Base-by-base conservation (phyloP, 2,329 filamentous ascomycete species). In the Aureobasidium sp. region DNA sequence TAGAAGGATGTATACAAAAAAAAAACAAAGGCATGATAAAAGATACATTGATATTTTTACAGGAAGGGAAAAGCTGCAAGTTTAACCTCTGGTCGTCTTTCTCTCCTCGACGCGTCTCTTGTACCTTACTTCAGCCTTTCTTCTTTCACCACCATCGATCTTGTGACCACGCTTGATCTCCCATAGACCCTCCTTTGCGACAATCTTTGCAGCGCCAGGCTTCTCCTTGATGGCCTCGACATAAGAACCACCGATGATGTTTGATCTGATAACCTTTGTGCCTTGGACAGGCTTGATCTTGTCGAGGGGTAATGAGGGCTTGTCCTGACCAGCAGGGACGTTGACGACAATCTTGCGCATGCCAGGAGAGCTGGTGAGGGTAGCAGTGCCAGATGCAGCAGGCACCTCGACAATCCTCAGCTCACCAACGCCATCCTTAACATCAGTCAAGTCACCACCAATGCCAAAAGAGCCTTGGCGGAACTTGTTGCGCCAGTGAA, bases 71-170 rank as follows among this genome's bases (percentile, higher is more conserved):
- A 39, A 48, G 8, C 43, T 43, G 29, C 26, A 37, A 15, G 37
- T 43, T n/a, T 56, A 73, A 66, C 70, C 68, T 60, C 78, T 80
- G 70, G 81, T 82, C 66, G 90, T 90, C 75, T 87, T 89, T 67
- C 90, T 87, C 78, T 92, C 89, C 39, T 86, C 86, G 57, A 89
- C 86, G 67, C 88, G 84, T 78, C 86, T 88, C 86, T 96, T 96
- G 69, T 92, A 91, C 69, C 90, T 83, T 59, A 97, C 87, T 78
- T 96, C 88, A 17, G 88, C 89, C 74, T 84, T 86, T 76, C 94
- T 85, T 74, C 94, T 87, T 81, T 99, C 94, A 81, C 94, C 94
- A 71, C 94, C 94, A 76, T 97, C 92, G 67, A 99, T 87, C 86
- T 97, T 97, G 71, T 86, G 85, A 32, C 94, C 93, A 70, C 87